These are phyloP conservation scores for Venturiaceae sp. DNA, from an alignment of 2,329 filamentous ascomycete genomes.

Conservation along the genomic window DNA sequence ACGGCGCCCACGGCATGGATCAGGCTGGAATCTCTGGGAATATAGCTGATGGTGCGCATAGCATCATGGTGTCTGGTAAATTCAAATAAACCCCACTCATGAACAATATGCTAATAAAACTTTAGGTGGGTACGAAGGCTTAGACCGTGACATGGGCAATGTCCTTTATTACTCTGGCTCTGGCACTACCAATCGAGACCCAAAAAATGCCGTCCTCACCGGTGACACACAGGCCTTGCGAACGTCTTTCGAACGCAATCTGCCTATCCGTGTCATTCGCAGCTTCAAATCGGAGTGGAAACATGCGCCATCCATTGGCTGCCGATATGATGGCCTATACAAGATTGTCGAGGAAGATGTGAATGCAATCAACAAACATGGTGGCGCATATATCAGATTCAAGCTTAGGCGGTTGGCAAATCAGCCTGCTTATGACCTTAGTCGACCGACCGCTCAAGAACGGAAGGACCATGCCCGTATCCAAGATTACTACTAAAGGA, in stretches of 20 bases:
- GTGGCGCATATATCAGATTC: background rate
- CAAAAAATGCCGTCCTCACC: background rate
- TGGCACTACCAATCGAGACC: background rate
- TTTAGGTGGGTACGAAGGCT: background rate
- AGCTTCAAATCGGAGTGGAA: background rate
- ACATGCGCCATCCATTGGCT: background rate
- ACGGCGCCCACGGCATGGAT: background rate
- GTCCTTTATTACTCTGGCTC: background rate
- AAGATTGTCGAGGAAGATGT: background rate
- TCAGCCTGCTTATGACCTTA: background rate
- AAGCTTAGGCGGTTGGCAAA: background rate
- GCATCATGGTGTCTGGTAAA: conserved; percentile 1
- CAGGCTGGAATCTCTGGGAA: background rate
- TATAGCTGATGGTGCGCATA: background rate
- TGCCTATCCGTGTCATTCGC: background rate
- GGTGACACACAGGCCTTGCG: background rate
- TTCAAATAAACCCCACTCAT: background rate
- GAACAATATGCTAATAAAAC: background rate
- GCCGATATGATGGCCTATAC: conserved; percentile 1
- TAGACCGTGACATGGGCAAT: background rate
- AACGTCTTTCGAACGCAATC: background rate
- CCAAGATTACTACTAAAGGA: background rate
- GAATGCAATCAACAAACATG: background rate
- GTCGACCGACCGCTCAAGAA: background rate
- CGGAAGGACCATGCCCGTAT: background rate